Percentiles rank a stretch among this genome's conserved stretches.
These are phyloP conservation scores for Phytophthora europaea DNA, from an alignment of 352 stramenopile genomes.

Conservation along the genomic window DNA sequence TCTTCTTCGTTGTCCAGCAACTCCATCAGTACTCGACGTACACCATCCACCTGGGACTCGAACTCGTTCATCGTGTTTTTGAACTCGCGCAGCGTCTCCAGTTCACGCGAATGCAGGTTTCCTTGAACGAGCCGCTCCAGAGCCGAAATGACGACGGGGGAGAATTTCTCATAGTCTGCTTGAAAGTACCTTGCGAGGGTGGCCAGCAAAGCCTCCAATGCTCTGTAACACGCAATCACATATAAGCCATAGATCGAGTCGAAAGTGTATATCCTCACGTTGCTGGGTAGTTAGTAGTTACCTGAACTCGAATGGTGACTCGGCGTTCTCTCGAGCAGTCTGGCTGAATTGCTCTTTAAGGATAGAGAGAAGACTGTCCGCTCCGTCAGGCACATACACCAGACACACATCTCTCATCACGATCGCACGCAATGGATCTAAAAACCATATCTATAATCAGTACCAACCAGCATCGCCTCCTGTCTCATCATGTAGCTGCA, in stretches of 20 bases:
- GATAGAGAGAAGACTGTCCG: constrained; percentile 68
- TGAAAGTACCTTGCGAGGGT: constrained; percentile 68
- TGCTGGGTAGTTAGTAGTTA: constrained; percentile 29
- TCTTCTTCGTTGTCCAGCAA: constrained; percentile 78
- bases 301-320: constrained; percentile 81
- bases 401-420: constrained; percentile 77
- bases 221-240: constrained; percentile 27
- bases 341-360: constrained; percentile 74
- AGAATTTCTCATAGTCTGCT: constrained; percentile 58
- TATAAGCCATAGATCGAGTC: background rate
- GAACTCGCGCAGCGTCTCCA: constrained; percentile 72
- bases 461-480: background rate
- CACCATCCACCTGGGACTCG: constrained; percentile 69
- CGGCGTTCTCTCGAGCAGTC: constrained; percentile 55
- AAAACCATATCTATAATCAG: constrained; percentile 12
- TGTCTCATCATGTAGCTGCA: background rate
- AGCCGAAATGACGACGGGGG: constrained; percentile 51
- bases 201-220: constrained; percentile 67
- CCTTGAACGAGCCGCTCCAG: constrained; percentile 64
- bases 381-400: constrained; percentile 67
- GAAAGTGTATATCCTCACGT: background rate
- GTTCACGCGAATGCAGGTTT: constrained; percentile 54
- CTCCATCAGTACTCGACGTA: constrained; percentile 72
- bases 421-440: constrained; percentile 77
- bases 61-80: constrained; percentile 84